Evolutionary conservation across 2,329 filamentous ascomycete species (phyloP), one percentile per base, ranked within the genome.

Genomic region (Dothistroma septosporum): DNA sequence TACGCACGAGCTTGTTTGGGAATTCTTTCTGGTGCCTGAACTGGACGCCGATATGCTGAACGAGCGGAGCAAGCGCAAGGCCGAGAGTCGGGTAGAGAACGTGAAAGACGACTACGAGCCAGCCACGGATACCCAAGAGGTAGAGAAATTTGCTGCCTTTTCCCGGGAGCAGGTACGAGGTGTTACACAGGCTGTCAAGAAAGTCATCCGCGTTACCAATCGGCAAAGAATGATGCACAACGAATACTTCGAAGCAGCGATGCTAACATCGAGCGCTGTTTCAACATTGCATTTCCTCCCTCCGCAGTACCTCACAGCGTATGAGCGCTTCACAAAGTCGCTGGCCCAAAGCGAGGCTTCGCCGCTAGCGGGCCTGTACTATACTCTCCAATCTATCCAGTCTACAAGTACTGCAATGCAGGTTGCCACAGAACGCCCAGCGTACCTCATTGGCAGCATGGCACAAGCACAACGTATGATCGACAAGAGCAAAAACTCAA

Each of bases 1-100:
- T 0, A 96, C 91, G 0, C 95, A 99, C 72, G 94, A 99, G 77
- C 91, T 97, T 83, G 83, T 99, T 1, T 99, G 94, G 95, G 94
- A 99, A 70, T 99, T 99, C 77, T 96, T 99, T 76, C 83, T 99
- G 0, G 92, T 99, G 12, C 94, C 94, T 1, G 94, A 99, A 68
- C 85, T 99, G 54, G 91, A 96, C 72, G 84, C 90, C 0, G 87
- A 91, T 21, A 91, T 92, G 85, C 93, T 97, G 82, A 88, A 90
- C 57, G 88, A 96, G 74, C 86, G 94, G 54, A 96, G 90, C 64
- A 86, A 87, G 58, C 85, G 92, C 63, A 99, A 99, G 76, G 90
- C 91, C 4, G 88, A 92, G 73, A 86, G 88, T 0, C 84, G 93
- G 31, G 80, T 85, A 2, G 94, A 99, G 72, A 92, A 87, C 59